phyloP scores from a whole-genome alignment of 2,329 filamentous ascomycete genomes.

The Ophioceras dolichostomum region DNA sequence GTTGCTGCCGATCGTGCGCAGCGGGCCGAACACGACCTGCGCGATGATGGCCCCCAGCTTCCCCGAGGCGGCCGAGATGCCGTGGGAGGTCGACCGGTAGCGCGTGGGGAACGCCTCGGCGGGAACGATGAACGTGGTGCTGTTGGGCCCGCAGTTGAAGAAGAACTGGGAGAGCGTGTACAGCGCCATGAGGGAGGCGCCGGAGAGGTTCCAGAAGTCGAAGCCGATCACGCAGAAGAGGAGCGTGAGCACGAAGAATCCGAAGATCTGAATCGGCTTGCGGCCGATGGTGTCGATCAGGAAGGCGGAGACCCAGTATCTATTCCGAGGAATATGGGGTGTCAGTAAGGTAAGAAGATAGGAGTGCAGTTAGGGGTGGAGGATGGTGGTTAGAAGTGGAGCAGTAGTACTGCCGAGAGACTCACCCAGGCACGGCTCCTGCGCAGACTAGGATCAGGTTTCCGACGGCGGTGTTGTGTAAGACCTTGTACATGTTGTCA shows the following conservation, averaged over 20 bases:
- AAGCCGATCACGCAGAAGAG: constrained; percentile 53
- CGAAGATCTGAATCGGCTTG: constrained; percentile 62
- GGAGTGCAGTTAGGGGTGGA: too few species aligned
- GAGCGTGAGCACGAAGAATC: constrained; percentile 47
- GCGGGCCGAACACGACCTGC: constrained; percentile 43
- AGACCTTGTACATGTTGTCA: constrained; percentile 50
- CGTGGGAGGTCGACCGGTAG: constrained; percentile 44
- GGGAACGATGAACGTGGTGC: constrained; percentile 44
- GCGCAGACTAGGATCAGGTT: constrained; percentile 71
- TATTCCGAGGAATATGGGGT: too few species aligned
- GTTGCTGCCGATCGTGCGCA: constrained; percentile 33
- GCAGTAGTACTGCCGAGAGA: too few species aligned
- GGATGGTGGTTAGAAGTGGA: too few species aligned
- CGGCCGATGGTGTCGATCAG: constrained; percentile 59
- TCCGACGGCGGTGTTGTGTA: constrained; percentile 65
- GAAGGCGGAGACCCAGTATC: constrained; percentile 72
- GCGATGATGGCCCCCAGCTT: constrained; percentile 46
- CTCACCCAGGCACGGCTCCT: constrained; percentile 65
- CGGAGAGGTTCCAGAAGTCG: constrained; percentile 39
- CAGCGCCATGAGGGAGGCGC: constrained; percentile 40
- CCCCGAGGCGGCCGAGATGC: constrained; percentile 41
- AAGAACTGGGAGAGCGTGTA: constrained; percentile 46
- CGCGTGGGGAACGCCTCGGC: constrained; percentile 45
- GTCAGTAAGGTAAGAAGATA: too few species aligned
- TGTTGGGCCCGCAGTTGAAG: constrained; percentile 47